Evolutionary conservation across 805 yeast genomes (phyloP).

Genomic region (Wickerhamomyces tratensis): DNA sequence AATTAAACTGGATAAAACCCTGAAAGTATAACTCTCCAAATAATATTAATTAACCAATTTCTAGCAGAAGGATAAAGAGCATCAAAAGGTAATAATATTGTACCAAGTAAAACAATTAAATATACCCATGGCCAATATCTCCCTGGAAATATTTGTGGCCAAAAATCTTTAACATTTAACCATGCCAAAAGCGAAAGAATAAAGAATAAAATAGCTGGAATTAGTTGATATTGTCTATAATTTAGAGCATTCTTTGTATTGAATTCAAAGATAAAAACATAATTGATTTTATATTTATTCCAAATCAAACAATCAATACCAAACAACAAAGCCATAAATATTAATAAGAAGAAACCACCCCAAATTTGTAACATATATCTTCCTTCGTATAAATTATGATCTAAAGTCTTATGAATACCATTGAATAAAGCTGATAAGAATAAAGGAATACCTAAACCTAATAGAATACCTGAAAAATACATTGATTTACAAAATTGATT

Average conservation of each 20-base stretch:
- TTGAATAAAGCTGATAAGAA: constrained; percentile 45
- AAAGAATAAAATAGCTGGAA: constrained; percentile 53
- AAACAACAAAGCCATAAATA: constrained; percentile 53
- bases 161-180: constrained; percentile 66
- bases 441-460: constrained; percentile 68
- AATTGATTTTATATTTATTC: constrained; percentile 70
- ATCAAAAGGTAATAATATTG: constrained; percentile 54
- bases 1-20: constrained; percentile 95
- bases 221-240: constrained; percentile 51
- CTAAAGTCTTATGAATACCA: constrained; percentile 35
- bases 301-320: constrained; percentile 65
- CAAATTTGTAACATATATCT: constrained; percentile 69
- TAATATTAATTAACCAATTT: constrained; percentile 64
- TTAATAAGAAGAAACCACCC: constrained; percentile 78
- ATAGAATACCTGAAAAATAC: constrained; percentile 53
- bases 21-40: constrained; percentile 65
- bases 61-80: constrained; percentile 51
- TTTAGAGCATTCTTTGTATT: constrained; percentile 59
- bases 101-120: constrained; percentile 37
- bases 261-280: constrained; percentile 86
- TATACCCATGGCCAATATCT: constrained; percentile 76
- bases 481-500: constrained; percentile 29
- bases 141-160: constrained; percentile 52
- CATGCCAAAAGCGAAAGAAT: constrained; percentile 54
- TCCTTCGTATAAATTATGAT: constrained; percentile 42